Evolutionary conservation across 2,329 filamentous ascomycete species (phyloP), one percentile per base, ranked within the genome.

Genomic region (Trichothecium roseum): DNA sequence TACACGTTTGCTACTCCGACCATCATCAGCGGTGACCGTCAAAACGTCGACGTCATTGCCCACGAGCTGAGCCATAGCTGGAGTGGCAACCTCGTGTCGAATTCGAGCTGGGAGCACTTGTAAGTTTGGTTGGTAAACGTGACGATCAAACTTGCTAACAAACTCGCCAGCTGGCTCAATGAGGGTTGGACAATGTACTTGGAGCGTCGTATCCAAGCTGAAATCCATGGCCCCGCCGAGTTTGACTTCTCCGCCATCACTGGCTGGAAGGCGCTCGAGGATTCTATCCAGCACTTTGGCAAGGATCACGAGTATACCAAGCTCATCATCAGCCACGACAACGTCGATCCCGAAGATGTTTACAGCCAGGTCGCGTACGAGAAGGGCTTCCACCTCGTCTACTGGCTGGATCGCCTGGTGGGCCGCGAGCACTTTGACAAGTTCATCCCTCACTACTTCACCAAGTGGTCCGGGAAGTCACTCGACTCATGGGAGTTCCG

Each of bases 401-500:
- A 87, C 58, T 80, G 88, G 49, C 77, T 98, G 12, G 91, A 98
- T 51, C 81, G 81, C 32, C 66, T 94, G 2, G 72, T 96, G 4
- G 84, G 86, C 26, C 81, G 84, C 41, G 70, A 81, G n/a, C 82
- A 83, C 54, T 98, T 91, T 64, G 85, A 96, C 67, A 82, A 78
- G 48, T 98, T 96, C 60, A 95, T 96, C 51, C 87, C 88, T 13
- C 79, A 94, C 57, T 95, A 96, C 64, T 96, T 96, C 56, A 78
- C 72, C 20, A 84, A 74, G 28, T 96, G 82, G 74, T 78, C 83
- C 38, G 74, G 75, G 52, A 89, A 87, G 58, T 94, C 86, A 3
- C 71, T 98, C 7, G 87, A 95, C 59, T 93, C 85, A 2, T 94
- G 84, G 49, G 85, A 96, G 51, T 98, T 98, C 72, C 94, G 89